Evolutionary conservation across 2,329 filamentous ascomycete species (phyloP).

Genomic region (Chaetomium sp.): DNA sequence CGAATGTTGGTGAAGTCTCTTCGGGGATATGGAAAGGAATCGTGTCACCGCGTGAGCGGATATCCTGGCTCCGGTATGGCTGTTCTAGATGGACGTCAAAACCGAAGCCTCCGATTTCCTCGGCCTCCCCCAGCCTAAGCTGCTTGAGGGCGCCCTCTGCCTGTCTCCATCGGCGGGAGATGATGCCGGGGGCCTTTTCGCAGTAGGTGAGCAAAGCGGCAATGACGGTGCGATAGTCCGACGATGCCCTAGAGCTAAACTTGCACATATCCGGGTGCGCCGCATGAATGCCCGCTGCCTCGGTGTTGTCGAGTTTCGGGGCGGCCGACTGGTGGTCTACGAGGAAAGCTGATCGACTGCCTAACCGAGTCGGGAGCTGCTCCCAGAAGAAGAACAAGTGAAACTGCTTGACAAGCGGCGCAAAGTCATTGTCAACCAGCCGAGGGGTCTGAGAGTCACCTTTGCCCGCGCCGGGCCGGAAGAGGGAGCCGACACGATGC

Average conservation of each 20-base stretch:
- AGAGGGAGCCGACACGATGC: too few relatives aligned
- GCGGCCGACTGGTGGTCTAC: not conserved
- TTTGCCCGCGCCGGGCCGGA: too few relatives aligned
- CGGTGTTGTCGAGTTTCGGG: too few relatives aligned
- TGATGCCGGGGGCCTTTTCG: slow-evolving; percentile 12
- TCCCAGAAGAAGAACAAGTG: too few relatives aligned
- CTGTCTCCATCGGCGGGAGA: slow-evolving; percentile 11
- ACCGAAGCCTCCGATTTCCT: slow-evolving; percentile 9
- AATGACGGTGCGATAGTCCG: slow-evolving; percentile 9
- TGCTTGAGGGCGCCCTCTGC: slow-evolving; percentile 8
- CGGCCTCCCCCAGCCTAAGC: slow-evolving; percentile 8
- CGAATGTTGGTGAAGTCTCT: slow-evolving; percentile 3
- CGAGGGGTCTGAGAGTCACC: too few relatives aligned
- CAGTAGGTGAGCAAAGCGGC: slow-evolving; percentile 7
- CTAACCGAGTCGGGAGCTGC: too few relatives aligned
- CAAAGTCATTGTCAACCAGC: too few relatives aligned
- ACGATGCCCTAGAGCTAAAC: slow-evolving; percentile 4
- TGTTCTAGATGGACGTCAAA: slow-evolving; percentile 9
- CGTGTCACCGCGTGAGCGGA: not conserved
- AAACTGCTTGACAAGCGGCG: too few relatives aligned
- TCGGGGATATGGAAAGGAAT: slow-evolving; percentile 5
- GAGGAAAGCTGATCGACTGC: slow-evolving; percentile 1
- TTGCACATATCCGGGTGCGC: slow-evolving; percentile 11
- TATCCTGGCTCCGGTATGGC: slow-evolving; percentile 10
- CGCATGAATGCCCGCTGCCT: slow-evolving; percentile 4